Evolutionary conservation across 331 rosid genomes (phyloP).

Genomic region (Erythrophleum ivorense): DNA sequence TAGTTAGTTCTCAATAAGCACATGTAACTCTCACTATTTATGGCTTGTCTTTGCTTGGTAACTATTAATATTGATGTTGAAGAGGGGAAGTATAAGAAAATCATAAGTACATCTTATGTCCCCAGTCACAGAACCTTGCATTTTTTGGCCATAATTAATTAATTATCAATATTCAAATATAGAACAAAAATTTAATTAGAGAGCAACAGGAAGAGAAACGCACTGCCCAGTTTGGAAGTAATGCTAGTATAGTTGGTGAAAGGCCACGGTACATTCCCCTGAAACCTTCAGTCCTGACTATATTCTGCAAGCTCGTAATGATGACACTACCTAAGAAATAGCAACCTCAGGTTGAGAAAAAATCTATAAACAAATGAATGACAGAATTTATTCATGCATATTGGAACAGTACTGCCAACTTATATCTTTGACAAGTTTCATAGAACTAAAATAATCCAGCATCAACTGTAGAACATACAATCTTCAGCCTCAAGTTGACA

Average conservation of each 20-base stretch:
- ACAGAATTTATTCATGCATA: background rate
- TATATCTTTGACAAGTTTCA: slow-evolving; percentile 25
- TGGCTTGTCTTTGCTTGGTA: no score
- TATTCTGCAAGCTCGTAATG: slow-evolving; percentile 68
- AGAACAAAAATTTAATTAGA: slow-evolving; percentile 23
- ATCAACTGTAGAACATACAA: slow-evolving; percentile 5
- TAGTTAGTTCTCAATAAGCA: no score
- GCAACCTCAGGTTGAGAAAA: slow-evolving; percentile 32
- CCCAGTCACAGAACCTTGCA: slow-evolving; percentile 2
- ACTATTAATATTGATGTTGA: background rate
- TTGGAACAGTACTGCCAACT: background rate
- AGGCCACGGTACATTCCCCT: slow-evolving; percentile 96
- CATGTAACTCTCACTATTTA: no score
- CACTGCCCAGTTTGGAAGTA: slow-evolving; percentile 99
- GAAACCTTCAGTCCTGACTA: slow-evolving; percentile 80
- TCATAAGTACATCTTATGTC: slow-evolving; percentile 8
- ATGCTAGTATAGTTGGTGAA: slow-evolving; percentile 88
- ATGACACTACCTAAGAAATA: slow-evolving; percentile 77
- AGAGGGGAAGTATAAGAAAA: background rate
- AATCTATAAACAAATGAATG: background rate
- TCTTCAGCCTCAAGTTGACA: slow-evolving; percentile 20
- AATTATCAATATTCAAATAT: background rate
- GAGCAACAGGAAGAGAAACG: slow-evolving; percentile 50
- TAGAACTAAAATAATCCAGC: slow-evolving; percentile 26
- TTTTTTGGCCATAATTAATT: slow-evolving; percentile 2